Conservation (phyloP, 2,329 filamentous ascomycete species). For the Neofusicoccum sp. region DNA sequence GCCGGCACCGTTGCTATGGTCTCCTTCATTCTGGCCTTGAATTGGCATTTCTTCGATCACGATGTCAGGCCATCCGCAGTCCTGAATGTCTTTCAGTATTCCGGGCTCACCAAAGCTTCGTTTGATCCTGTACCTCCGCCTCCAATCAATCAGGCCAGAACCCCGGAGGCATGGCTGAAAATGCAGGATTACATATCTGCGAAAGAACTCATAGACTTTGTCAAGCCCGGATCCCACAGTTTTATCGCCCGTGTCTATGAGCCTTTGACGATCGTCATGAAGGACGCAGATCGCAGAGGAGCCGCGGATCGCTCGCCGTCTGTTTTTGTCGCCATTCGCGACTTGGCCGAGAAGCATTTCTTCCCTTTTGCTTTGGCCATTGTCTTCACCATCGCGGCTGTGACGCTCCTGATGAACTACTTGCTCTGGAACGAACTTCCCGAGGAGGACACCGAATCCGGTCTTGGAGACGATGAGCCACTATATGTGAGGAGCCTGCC, state of each 20-base stretch:
- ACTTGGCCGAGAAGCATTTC: constrained; percentile 63
- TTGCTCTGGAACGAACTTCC: constrained; percentile 65
- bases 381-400: constrained; percentile 60
- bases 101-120: constrained; percentile 23
- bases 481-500: constrained; percentile 61
- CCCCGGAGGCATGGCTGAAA: constrained; percentile 72
- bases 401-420: constrained; percentile 71
- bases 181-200: constrained; percentile 78
- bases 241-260: constrained; percentile 74
- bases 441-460: constrained; percentile 42
- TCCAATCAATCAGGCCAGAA: constrained; percentile 70
- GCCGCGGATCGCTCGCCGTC: constrained; percentile 47
- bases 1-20: constrained; percentile 72
- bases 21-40: constrained; percentile 68
- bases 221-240: constrained; percentile 69
- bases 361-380: constrained; percentile 63
- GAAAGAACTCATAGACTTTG: constrained; percentile 70
- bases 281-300: constrained; percentile 64
- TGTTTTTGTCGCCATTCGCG: constrained; percentile 52
- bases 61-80: constrained; percentile 41
- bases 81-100: constrained; percentile 27
- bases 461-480: constrained; percentile 50
- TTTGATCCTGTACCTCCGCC: constrained; percentile 45
- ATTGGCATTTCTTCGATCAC: constrained; percentile 74
- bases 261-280: constrained; percentile 69